These are phyloP conservation scores for Austroboletus eburneus DNA, from an alignment of 768 basidiomycete species.

Conservation along the genomic window DNA sequence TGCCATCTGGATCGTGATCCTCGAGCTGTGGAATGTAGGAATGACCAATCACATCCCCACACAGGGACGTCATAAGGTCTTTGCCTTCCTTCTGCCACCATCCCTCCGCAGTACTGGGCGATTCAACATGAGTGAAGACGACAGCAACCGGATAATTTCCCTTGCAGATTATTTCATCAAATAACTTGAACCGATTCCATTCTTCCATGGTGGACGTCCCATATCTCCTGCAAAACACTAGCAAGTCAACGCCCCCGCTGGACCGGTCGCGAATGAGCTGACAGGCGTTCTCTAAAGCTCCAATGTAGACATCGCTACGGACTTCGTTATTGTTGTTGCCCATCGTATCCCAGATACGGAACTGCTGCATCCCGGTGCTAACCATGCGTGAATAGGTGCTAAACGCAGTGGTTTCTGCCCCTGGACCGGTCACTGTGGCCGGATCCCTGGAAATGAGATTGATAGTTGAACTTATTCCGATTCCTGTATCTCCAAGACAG, in stretches of 20 bases:
- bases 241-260: neutral
- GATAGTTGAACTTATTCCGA: neutral
- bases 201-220: neutral
- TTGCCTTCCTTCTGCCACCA: neutral
- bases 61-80: neutral
- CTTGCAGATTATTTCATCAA: neutral
- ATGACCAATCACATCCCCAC: neutral
- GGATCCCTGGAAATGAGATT: neutral
- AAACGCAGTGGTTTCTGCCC: neutral
- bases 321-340: neutral
- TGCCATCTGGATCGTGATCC: neutral
- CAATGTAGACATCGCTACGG: neutral
- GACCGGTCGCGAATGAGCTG: neutral
- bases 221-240: neutral
- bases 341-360: neutral
- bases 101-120: neutral
- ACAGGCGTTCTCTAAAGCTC: neutral
- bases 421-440: neutral
- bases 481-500: neutral
- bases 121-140: neutral
- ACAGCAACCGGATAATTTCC: neutral
- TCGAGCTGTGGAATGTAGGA: neutral
- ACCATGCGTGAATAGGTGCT: neutral
- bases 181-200: neutral
- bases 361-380: neutral